phyloP scores from a whole-genome alignment of 2,329 filamentous ascomycete genomes.

The Dothistroma septosporum region DNA sequence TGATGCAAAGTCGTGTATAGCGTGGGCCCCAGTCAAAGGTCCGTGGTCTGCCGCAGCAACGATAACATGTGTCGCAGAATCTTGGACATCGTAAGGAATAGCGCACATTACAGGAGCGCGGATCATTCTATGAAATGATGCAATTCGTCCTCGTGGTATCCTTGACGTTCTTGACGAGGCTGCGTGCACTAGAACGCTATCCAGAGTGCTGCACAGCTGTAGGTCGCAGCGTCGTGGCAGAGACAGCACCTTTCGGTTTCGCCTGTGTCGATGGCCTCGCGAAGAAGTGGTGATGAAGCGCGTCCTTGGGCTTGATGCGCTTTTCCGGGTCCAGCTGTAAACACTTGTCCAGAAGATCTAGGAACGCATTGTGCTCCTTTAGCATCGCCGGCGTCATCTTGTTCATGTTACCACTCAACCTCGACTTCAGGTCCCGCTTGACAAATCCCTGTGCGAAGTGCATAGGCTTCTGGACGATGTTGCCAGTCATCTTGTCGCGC shows the following conservation, averaged over 20 bases:
- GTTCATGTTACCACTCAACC: slow-evolving; percentile 63
- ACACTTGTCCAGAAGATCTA: slow-evolving; percentile 84
- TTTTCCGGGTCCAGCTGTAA: slow-evolving; percentile 88
- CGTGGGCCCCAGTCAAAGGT: not conserved
- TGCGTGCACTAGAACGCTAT: slow-evolving; percentile 9
- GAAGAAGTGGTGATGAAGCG: slow-evolving; percentile 86
- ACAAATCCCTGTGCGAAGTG: slow-evolving; percentile 60
- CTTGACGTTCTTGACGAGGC: not conserved
- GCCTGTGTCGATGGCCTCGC: slow-evolving; percentile 4
- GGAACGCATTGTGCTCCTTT: slow-evolving; percentile 75
- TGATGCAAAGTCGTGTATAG: not conserved
- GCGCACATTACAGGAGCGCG: not conserved
- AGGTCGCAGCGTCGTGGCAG: slow-evolving; percentile 14
- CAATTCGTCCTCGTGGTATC: not conserved
- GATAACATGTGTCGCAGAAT: not conserved
- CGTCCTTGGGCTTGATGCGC: slow-evolving; percentile 79
- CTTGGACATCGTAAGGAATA: not conserved
- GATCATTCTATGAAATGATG: not conserved
- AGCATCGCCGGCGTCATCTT: slow-evolving; percentile 70
- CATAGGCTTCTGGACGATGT: slow-evolving; percentile 67
- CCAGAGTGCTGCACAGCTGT: slow-evolving; percentile 18
- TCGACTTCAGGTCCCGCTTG: slow-evolving; percentile 70
- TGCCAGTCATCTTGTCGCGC: slow-evolving; percentile 79
- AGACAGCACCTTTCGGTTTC: slow-evolving; percentile 11
- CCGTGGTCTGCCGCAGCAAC: not conserved